Evolutionary conservation across 352 stramenopile genomes (phyloP).

Genomic region (Phytophthora europaea): DNA sequence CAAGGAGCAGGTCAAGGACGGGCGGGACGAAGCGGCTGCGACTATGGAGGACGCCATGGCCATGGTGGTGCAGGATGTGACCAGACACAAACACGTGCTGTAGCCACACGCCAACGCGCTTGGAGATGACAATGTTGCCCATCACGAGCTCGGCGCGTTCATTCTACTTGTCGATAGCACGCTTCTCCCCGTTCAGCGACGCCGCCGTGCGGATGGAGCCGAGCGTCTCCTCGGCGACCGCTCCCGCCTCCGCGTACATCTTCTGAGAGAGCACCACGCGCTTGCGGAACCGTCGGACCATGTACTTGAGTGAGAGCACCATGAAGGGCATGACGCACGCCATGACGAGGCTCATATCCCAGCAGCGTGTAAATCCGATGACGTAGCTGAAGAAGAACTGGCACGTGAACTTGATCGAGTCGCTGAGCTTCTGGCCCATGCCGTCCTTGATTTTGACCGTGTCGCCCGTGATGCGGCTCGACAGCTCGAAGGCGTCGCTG

Average conservation of each 20-base stretch:
- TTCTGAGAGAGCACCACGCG: conserved; percentile 33
- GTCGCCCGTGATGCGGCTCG: conserved; percentile 48
- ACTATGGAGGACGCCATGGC: conserved; percentile 56
- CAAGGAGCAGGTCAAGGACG: conserved; percentile 54
- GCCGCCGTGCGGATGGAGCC: conserved; percentile 51
- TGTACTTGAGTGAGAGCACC: conserved; percentile 37
- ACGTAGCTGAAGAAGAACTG: conserved; percentile 52
- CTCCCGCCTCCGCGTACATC: conserved; percentile 53
- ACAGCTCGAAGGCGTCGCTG: conserved; percentile 43
- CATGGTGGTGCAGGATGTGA: conserved; percentile 51
- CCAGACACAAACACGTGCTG: conserved; percentile 63
- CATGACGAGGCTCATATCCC: conserved; percentile 58
- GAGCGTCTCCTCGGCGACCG: conserved; percentile 57
- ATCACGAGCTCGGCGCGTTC: conserved; percentile 18
- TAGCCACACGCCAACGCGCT: conserved; percentile 42
- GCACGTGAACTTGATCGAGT: conserved; percentile 41
- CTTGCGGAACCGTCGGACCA: conserved; percentile 39
- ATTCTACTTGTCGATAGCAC: conserved; percentile 46
- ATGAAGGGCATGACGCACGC: conserved; percentile 49
- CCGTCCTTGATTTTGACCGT: conserved; percentile 63
- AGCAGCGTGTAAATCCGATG: conserved; percentile 49
- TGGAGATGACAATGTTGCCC: conserved; percentile 25
- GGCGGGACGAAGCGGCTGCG: conserved; percentile 43
- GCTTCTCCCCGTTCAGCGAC: conserved; percentile 47
- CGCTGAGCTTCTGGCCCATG: conserved; percentile 56